Base-by-base conservation (phyloP, 192 early-diverging fungal genomes). In the Pecoramyces ruminantium region DNA sequence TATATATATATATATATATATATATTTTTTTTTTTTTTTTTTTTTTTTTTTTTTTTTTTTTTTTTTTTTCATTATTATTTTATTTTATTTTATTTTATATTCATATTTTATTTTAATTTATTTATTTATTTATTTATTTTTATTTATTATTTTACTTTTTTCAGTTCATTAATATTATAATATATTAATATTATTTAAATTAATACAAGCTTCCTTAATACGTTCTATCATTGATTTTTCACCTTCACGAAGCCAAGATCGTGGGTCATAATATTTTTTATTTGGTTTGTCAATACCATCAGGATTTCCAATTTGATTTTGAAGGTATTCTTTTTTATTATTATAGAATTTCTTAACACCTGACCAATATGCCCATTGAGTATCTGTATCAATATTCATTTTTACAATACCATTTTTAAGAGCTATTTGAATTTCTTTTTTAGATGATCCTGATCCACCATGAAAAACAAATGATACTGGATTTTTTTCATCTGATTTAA, bases 331-430 rank as follows among this genome's bases (percentile, higher is more conserved):
- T 88, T 96, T 94, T 90, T 97, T 93, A 81, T 86, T 84, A 81
- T 96, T 91, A 85, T 96, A 94, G 84, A 93, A 98, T 83, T 93
- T 88, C 81, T 90, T 90, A 83, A 98, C 89, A 82, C 96, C 95
- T 34, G 86, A 82, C 89, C 94, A 95, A 89, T 97, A 98, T 29
- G 96, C 95, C 93, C 93, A 98, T 88, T 98, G 96, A 77, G 96
- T 98, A 86, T 98, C 96, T 78, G 96, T 98, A 85, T 98, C 96
- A 86, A 98, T 95, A 90, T 98, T 98, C 96, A 98, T 98, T 93
- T 98, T 98, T 87, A 98, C 90, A 30, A 97, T 95, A 85, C 96
- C 95, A 86, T 90, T 83, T 78, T 78, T 38, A 51, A 96, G 93
- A 78, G 95, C 95, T 17, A 91, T 92, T 87, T 90, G 81, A 85